These are phyloP conservation scores for Pleomassaria siparia DNA, from an alignment of 2,329 filamentous ascomycete genomes.

Conservation along the genomic window DNA sequence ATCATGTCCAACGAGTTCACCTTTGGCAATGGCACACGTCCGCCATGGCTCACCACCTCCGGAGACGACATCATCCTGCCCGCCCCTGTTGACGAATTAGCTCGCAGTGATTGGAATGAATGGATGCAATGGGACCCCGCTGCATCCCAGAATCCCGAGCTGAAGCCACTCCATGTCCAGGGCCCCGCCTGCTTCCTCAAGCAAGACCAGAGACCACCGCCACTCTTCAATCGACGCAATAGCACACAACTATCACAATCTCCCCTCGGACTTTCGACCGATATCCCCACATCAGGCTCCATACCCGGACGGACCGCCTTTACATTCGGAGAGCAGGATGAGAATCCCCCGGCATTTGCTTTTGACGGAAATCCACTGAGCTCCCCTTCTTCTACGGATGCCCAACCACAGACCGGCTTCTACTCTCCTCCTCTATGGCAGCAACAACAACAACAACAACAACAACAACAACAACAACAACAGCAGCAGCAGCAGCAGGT, in stretches of 20 bases:
- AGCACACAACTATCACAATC: slow-evolving; percentile 24
- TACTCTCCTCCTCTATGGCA: slow-evolving; percentile 37
- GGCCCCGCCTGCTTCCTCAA: slow-evolving; percentile 31
- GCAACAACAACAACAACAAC: slow-evolving; percentile 12
- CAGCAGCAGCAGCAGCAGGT: slow-evolving; percentile 2
- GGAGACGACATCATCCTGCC: slow-evolving; percentile 37
- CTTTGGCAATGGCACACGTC: slow-evolving; percentile 31
- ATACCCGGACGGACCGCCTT: slow-evolving; percentile 26
- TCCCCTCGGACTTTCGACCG: slow-evolving; percentile 17
- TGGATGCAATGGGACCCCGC: slow-evolving; percentile 53
- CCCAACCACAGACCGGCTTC: slow-evolving; percentile 31
- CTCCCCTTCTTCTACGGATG: slow-evolving; percentile 32
- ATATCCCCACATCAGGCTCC: slow-evolving; percentile 24
- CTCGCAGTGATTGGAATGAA: slow-evolving; percentile 48
- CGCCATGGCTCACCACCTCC: slow-evolving; percentile 38
- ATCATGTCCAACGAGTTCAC: slow-evolving; percentile 37
- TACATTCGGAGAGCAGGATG: slow-evolving; percentile 36
- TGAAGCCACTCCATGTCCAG: slow-evolving; percentile 28
- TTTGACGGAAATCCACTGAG: slow-evolving; percentile 34
- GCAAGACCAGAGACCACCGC: slow-evolving; percentile 25
- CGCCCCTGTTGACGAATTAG: slow-evolving; percentile 29
- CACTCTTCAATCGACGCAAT: slow-evolving; percentile 26
- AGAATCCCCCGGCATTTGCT: slow-evolving; percentile 37
- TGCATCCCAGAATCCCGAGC: slow-evolving; percentile 29
- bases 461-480: slow-evolving; percentile 24